phyloP scores from a whole-genome alignment of 495 filamentous ascomycete genomes.

The Aspergillus mulundensis region DNA sequence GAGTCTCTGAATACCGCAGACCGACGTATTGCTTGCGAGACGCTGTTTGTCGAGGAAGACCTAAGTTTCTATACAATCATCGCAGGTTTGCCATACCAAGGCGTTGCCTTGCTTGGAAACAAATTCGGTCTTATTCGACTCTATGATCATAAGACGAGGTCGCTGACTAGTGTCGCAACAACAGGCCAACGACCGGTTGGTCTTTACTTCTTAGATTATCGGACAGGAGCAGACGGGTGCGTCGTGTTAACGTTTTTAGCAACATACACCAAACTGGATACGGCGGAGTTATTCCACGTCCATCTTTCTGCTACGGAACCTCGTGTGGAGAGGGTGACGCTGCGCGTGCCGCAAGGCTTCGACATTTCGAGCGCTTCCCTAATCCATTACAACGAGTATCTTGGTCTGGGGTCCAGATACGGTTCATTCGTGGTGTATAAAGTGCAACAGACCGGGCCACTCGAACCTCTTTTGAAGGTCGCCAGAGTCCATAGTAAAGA shows the following conservation, averaged over 20 bases:
- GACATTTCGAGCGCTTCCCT: slow-evolving; percentile 35
- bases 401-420: slow-evolving; percentile 66
- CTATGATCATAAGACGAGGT: slow-evolving; percentile 34
- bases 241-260: slow-evolving; percentile 28
- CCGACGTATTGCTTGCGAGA: slow-evolving; percentile 27
- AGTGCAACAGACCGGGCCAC: slow-evolving; percentile 16
- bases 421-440: slow-evolving; percentile 58
- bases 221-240: background rate
- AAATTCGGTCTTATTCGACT: slow-evolving; percentile 27
- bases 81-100: slow-evolving; percentile 22
- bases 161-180: slow-evolving; percentile 22
- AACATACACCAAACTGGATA: slow-evolving; percentile 24
- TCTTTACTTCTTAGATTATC: slow-evolving; percentile 24
- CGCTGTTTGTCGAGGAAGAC: slow-evolving; percentile 28
- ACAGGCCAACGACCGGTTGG: slow-evolving; percentile 24
- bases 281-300: slow-evolving; percentile 30
- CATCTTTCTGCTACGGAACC: slow-evolving; percentile 15
- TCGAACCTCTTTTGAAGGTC: slow-evolving; percentile 23
- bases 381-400: slow-evolving; percentile 32
- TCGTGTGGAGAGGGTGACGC: slow-evolving; percentile 16
- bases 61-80: slow-evolving; percentile 29
- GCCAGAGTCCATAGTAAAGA: slow-evolving; percentile 55
- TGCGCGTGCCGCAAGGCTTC: slow-evolving; percentile 34
- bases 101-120: slow-evolving; percentile 38
- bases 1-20: slow-evolving; percentile 4